Evolutionary conservation across 2,329 filamentous ascomycete genomes (phyloP).

Genomic region (Volutella citrinella): DNA sequence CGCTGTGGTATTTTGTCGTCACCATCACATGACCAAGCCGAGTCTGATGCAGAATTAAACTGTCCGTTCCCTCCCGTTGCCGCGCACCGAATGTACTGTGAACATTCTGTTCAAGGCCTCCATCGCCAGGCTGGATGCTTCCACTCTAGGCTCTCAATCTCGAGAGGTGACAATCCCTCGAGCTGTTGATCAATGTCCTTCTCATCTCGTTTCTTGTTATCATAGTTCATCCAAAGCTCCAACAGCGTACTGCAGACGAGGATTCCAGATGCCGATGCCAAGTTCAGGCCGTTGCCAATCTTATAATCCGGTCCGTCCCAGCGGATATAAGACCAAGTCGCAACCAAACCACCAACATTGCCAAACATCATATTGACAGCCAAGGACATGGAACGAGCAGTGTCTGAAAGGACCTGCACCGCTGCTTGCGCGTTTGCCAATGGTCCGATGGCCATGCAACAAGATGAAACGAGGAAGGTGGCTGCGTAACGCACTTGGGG

Average conservation of each 20-base stretch:
- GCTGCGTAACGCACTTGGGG: constrained; percentile 60
- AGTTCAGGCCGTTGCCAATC: neutral
- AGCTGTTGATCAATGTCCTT: neutral
- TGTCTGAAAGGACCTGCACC: neutral
- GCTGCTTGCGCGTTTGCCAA: constrained; percentile 53
- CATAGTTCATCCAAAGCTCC: neutral
- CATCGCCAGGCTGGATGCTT: neutral
- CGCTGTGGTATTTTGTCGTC: no score
- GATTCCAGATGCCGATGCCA: neutral
- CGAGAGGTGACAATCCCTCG: neutral
- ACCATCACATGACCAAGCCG: no score
- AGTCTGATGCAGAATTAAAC: no score
- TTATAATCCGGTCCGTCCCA: neutral
- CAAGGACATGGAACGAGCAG: neutral
- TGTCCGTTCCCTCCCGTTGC: no score
- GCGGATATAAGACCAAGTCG: neutral
- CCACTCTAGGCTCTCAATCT: neutral
- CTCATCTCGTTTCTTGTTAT: neutral
- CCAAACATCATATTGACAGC: neutral
- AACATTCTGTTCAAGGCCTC: neutral
- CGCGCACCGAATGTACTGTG: no score
- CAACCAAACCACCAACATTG: neutral
- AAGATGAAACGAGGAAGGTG: constrained; percentile 64
- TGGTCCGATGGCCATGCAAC: constrained; percentile 61
- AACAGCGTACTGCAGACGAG: neutral